Percentiles rank a stretch among this genome's conserved stretches.
These are phyloP conservation scores for Graphiopsis chlorocephala DNA, from an alignment of 2,329 filamentous ascomycete genomes.

Conservation along the genomic window DNA sequence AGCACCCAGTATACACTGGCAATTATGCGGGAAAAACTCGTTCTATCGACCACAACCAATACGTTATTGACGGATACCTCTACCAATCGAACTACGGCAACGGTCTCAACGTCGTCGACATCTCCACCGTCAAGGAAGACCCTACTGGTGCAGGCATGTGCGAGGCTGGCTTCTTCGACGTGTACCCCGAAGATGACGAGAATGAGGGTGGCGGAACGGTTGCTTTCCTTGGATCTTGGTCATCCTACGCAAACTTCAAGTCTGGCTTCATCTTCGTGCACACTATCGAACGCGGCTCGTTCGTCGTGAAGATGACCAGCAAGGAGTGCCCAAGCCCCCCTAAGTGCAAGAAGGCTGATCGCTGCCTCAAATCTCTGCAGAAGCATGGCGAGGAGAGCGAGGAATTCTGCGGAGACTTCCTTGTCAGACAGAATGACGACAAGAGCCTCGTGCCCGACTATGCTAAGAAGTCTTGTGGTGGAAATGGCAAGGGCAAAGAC, in stretches of 20 bases:
- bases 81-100: slow-evolving; percentile 41
- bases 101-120: slow-evolving; percentile 36
- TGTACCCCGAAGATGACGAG: slow-evolving; percentile 51
- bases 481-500: slow-evolving; percentile 10
- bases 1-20: slow-evolving; percentile 42
- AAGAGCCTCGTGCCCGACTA: slow-evolving; percentile 21
- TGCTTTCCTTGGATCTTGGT: slow-evolving; percentile 41
- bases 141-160: slow-evolving; percentile 47
- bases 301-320: slow-evolving; percentile 42
- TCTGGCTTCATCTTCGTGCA: slow-evolving; percentile 52
- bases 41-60: slow-evolving; percentile 45
- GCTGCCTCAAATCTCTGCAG: slow-evolving; percentile 18
- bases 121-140: slow-evolving; percentile 39
- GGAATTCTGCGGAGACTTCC: slow-evolving; percentile 22
- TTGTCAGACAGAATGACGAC: slow-evolving; percentile 19
- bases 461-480: slow-evolving; percentile 19
- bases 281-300: slow-evolving; percentile 53
- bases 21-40: slow-evolving; percentile 36
- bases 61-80: slow-evolving; percentile 36
- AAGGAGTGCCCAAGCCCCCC: slow-evolving; percentile 19
- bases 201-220: slow-evolving; percentile 31
- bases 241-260: slow-evolving; percentile 48
- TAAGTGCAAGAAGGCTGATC: slow-evolving; percentile 21
- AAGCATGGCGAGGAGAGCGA: slow-evolving; percentile 20
- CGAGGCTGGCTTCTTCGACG: slow-evolving; percentile 52